Evolutionary conservation across 1,139 yeast species (phyloP).

Genomic region (Yamadazyma friedrichii): DNA sequence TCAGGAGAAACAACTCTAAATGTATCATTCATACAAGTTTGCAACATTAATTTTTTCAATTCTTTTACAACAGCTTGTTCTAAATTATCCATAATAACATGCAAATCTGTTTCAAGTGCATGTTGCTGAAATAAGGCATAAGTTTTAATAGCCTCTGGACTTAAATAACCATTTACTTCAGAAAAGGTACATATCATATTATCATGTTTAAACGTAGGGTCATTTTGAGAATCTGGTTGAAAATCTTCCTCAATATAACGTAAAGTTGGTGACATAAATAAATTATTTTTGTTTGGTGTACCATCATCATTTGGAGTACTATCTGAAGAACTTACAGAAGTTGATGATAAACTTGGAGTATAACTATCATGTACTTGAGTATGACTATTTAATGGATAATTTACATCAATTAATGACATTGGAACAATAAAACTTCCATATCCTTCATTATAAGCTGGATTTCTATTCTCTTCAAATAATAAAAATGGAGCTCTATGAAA

Average conservation of each 20-base stretch:
- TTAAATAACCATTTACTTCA: slow-evolving; percentile 32
- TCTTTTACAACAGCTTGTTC: slow-evolving; percentile 59
- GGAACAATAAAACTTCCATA: slow-evolving; percentile 60
- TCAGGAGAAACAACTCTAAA: slow-evolving; percentile 52
- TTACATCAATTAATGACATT: slow-evolving; percentile 61
- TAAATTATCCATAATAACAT: slow-evolving; percentile 57
- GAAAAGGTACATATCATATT: slow-evolving; percentile 55
- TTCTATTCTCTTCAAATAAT: slow-evolving; percentile 49
- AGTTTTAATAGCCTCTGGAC: slow-evolving; percentile 34
- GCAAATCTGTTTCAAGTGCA: slow-evolving; percentile 37
- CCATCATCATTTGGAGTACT: not conserved
- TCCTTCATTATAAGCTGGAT: slow-evolving; percentile 42
- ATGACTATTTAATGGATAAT: slow-evolving; percentile 52
- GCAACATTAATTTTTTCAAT: slow-evolving; percentile 35
- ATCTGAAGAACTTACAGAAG: not conserved
- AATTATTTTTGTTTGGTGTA: not conserved
- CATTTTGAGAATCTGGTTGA: slow-evolving; percentile 40
- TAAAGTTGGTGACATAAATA: slow-evolving; percentile 27
- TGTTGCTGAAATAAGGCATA: slow-evolving; percentile 32
- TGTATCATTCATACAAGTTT: slow-evolving; percentile 40
- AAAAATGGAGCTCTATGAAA: slow-evolving; percentile 77
- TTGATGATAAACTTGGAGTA: slow-evolving; percentile 3
- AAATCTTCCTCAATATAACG: slow-evolving; percentile 44
- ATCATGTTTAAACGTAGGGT: slow-evolving; percentile 51
- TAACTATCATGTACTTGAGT: slow-evolving; percentile 6